Conservation (phyloP, 495 filamentous ascomycete species). For the Penicillium nucicola region DNA sequence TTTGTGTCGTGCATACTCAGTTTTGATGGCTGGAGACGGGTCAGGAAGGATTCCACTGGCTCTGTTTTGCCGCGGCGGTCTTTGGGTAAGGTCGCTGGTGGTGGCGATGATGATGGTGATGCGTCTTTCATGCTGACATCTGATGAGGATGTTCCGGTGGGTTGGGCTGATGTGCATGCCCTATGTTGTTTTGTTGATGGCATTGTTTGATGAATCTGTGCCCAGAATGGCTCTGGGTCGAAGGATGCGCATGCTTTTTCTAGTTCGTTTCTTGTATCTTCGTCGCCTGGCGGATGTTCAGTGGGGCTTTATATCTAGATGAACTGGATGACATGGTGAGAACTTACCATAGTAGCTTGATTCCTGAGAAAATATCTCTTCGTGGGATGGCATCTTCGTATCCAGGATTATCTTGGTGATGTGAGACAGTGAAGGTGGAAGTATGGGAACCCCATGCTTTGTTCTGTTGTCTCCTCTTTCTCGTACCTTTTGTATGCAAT, state of each 20-base stretch:
- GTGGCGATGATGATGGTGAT: conserved; percentile 23
- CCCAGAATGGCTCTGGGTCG: conserved; percentile 48
- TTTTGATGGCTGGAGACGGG: conserved; percentile 59
- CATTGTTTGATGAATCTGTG: conserved; percentile 23
- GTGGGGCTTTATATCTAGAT: too few species aligned
- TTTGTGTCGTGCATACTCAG: conserved; percentile 28
- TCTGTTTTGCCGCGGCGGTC: conserved; percentile 48
- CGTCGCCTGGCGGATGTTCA: conserved; percentile 47
- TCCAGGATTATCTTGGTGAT: not conserved
- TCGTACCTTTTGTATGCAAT: too few species aligned
- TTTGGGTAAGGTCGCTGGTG: conserved; percentile 46
- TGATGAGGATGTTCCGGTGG: not conserved
- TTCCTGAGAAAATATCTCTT: conserved; percentile 54
- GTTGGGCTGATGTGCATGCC: not conserved
- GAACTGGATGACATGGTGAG: not conserved
- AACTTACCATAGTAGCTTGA: conserved; percentile 69
- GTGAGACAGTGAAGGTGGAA: not conserved
- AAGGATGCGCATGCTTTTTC: conserved; percentile 36
- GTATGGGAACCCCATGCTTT: not conserved
- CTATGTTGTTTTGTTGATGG: conserved; percentile 31
- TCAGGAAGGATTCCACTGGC: conserved; percentile 57
- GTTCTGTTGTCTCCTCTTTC: not conserved
- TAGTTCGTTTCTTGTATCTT: conserved; percentile 38
- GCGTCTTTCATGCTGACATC: conserved; percentile 9
- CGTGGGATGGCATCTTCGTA: conserved; percentile 37